Evolutionary conservation across 2,329 filamentous ascomycete species (phyloP).

Genomic region (Acarospora socialis): DNA sequence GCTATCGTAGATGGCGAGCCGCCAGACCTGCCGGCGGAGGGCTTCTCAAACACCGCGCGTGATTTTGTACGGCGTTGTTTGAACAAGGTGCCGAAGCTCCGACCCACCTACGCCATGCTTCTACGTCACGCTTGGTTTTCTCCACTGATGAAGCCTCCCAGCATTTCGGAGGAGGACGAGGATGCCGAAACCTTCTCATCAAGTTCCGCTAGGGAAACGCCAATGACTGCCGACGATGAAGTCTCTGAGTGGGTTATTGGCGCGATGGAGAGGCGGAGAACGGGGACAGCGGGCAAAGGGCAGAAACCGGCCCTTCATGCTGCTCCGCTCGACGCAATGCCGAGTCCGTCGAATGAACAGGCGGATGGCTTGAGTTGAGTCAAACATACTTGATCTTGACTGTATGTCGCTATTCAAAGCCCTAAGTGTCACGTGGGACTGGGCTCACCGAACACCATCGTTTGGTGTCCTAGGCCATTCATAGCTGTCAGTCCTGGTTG

Average conservation of each 20-base stretch:
- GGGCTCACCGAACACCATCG: no score
- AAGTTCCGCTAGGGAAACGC: constrained; percentile 18
- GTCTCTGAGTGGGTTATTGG: constrained; percentile 72
- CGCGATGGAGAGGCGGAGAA: constrained; percentile 53
- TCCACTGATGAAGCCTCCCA: constrained; percentile 59
- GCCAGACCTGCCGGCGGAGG: constrained; percentile 64
- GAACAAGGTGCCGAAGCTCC: constrained; percentile 79
- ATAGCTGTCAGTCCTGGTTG: no score
- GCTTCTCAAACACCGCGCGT: constrained; percentile 64
- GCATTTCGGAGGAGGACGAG: constrained; percentile 51
- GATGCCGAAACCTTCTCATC: no score
- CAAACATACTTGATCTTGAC: no score
- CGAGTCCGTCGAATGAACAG: constrained; percentile 26
- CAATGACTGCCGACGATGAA: constrained; percentile 55
- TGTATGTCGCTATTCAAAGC: no score
- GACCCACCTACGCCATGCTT: constrained; percentile 88
- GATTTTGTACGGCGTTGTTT: constrained; percentile 83
- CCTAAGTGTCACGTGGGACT: no score
- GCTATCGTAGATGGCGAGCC: constrained; percentile 97
- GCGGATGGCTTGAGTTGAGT: no score
- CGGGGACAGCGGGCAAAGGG: constrained; percentile 39
- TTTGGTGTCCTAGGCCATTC: no score
- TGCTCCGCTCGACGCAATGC: constrained; percentile 63
- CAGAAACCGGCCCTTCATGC: constrained; percentile 74
- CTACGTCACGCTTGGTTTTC: constrained; percentile 81